Percentiles rank a stretch among this genome's conserved stretches.
These are phyloP conservation scores for Talaromyces verruculosus DNA, from an alignment of 2,329 filamentous ascomycete species.

Conservation along the genomic window DNA sequence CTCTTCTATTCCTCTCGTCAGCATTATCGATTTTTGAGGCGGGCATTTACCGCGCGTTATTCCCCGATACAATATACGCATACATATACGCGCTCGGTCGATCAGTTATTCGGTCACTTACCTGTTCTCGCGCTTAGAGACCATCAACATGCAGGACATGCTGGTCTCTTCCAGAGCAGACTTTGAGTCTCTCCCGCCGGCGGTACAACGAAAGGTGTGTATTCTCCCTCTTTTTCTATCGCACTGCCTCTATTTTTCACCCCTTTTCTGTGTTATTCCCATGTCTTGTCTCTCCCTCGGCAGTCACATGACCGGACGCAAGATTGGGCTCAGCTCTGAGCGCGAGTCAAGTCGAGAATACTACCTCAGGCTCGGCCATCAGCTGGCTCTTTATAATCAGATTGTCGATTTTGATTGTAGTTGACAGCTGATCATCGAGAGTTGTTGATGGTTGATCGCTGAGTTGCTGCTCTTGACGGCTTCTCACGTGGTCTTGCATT, in stretches of 20 bases:
- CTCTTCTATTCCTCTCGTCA: background rate
- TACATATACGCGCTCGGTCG: background rate
- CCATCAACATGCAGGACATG: slow-evolving; percentile 20
- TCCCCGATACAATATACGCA: background rate
- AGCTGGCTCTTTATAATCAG: background rate
- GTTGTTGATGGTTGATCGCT: background rate
- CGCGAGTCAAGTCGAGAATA: background rate
- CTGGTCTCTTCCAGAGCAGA: slow-evolving; percentile 33
- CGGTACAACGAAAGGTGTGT: slow-evolving; percentile 60
- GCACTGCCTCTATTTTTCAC: background rate
- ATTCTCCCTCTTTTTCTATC: background rate
- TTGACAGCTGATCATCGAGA: background rate
- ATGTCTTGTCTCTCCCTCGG: background rate
- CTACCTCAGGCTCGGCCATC: background rate
- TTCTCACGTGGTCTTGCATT: background rate
- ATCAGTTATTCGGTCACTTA: background rate
- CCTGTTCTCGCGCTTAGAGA: background rate
- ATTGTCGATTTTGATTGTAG: background rate
- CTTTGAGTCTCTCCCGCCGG: slow-evolving; percentile 56
- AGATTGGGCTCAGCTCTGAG: no score
- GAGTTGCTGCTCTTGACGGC: background rate
- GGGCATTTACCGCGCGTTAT: background rate
- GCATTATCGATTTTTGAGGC: background rate
- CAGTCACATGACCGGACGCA: background rate
- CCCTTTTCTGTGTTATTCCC: background rate